A percentile compares a stretch with the other conserved stretches of the same genome.
Evolutionary conservation across 345 rosid genomes (phyloP).

Genomic region (Aethionema arabicum): DNA sequence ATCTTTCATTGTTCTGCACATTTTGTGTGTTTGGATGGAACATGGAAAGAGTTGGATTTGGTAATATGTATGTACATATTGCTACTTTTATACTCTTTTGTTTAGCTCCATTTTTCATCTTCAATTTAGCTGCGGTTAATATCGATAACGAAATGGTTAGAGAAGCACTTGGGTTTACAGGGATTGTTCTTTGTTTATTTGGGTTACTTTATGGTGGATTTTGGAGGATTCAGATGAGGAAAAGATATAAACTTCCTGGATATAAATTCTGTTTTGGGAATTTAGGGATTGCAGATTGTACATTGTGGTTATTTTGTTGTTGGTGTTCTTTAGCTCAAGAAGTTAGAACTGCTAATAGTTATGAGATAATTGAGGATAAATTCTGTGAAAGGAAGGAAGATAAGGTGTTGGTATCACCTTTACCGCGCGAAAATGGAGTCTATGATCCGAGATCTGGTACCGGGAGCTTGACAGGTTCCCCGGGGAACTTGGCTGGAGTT

Average conservation of each 20-base stretch:
- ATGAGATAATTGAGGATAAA: conserved; percentile 67
- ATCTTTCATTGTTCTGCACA: conserved; percentile 75
- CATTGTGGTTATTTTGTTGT: conserved; percentile 81
- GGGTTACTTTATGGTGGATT: conserved; percentile 94
- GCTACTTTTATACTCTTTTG: conserved; percentile 86
- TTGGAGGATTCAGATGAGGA: conserved; percentile 96
- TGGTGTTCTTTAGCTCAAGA: conserved; percentile 97
- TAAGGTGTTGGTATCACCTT: conserved; percentile 43
- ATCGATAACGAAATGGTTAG: conserved; percentile 59
- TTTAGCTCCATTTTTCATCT: conserved; percentile 90
- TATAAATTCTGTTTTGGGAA: conserved; percentile 70
- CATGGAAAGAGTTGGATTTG: conserved; percentile 94
- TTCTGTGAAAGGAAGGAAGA: conserved; percentile 36
- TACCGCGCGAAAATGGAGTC: conserved; percentile 52
- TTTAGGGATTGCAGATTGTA: conserved; percentile 57
- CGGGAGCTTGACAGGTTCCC: conserved; percentile 37
- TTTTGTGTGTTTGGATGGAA: conserved; percentile 97
- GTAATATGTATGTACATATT: conserved; percentile 94
- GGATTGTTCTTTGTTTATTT: conserved; percentile 70
- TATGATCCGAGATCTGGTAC: conserved; percentile 34
- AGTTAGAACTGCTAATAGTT: conserved; percentile 72
- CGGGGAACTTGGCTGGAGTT: conserved; percentile 25
- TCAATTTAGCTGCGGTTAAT: conserved; percentile 83
- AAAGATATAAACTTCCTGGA: conserved; percentile 71
- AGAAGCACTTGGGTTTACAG: conserved; percentile 61